Conservation (phyloP, 2,329 filamentous ascomycete genomes). For the Coniochaeta sp. region DNA sequence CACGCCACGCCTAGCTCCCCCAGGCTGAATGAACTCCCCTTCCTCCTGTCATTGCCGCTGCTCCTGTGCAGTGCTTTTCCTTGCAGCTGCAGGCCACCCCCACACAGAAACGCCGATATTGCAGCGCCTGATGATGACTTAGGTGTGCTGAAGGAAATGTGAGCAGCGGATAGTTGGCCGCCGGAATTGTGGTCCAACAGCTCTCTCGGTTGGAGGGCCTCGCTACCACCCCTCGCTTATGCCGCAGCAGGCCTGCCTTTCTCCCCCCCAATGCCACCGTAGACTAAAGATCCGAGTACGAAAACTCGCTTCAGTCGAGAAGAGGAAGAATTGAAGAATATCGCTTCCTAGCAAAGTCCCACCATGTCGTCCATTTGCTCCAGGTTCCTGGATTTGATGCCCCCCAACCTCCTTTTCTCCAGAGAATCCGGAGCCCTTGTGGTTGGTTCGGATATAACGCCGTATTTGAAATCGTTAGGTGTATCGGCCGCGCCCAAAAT, state of each 20-base stretch:
- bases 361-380: too few relatives aligned
- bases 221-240: constrained; percentile 1
- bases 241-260: background rate
- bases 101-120: background rate
- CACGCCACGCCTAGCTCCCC: background rate
- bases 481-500: background rate
- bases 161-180: too few relatives aligned
- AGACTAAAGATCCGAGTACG: background rate
- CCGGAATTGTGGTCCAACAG: background rate
- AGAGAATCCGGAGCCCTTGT: background rate
- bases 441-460: too few relatives aligned
- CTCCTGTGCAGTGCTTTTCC: background rate
- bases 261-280: background rate
- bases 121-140: background rate
- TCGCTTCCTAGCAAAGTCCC: background rate
- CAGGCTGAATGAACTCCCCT: too few relatives aligned
- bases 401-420: background rate
- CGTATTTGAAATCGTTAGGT: too few relatives aligned
- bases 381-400: background rate
- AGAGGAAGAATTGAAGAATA: background rate
- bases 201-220: background rate
- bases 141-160: background rate
- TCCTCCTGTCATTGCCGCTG: background rate
- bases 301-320: background rate
- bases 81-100: background rate